Evolutionary conservation across 352 stramenopile species (phyloP).

Genomic region (Pythium grandisporangium): DNA sequence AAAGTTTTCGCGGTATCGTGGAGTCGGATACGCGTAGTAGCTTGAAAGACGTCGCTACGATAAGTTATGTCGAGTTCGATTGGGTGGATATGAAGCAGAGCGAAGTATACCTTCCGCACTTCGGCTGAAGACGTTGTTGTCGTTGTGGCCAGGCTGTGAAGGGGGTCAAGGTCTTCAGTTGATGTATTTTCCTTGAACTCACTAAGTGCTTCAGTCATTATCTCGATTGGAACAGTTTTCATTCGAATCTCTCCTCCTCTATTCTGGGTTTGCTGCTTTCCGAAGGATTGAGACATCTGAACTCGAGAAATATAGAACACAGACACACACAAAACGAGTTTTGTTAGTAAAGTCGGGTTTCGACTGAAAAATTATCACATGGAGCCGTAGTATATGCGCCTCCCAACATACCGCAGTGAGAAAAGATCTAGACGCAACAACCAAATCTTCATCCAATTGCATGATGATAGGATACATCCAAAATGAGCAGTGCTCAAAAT

Average conservation of each 20-base stretch:
- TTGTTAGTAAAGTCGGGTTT: no score
- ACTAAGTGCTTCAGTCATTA: conserved; percentile 56
- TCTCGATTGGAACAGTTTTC: conserved; percentile 79
- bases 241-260: conserved; percentile 67
- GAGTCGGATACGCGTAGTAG: conserved; percentile 40
- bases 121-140: conserved; percentile 60
- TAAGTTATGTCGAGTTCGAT: conserved; percentile 87
- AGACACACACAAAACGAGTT: neutral
- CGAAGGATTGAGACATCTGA: conserved; percentile 58
- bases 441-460: conserved; percentile 78
- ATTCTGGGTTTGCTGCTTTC: conserved; percentile 56
- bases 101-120: conserved; percentile 83
- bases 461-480: conserved; percentile 80
- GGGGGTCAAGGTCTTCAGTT: conserved; percentile 69
- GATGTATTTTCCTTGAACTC: conserved; percentile 77
- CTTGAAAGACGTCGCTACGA: conserved; percentile 79
- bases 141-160: conserved; percentile 58
- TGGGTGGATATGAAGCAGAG: conserved; percentile 79
- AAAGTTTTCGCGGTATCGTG: conserved; percentile 32
- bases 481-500: conserved; percentile 86
- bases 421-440: conserved; percentile 69
- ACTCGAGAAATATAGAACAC: conserved; percentile 5
- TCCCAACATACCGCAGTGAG: conserved; percentile 44
- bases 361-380: no score
- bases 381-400: no score